Evolutionary conservation across 1,284 basidiomycete genomes (phyloP), one percentile per base, ranked within the genome.

Genomic region (Coniferiporia weirii): DNA sequence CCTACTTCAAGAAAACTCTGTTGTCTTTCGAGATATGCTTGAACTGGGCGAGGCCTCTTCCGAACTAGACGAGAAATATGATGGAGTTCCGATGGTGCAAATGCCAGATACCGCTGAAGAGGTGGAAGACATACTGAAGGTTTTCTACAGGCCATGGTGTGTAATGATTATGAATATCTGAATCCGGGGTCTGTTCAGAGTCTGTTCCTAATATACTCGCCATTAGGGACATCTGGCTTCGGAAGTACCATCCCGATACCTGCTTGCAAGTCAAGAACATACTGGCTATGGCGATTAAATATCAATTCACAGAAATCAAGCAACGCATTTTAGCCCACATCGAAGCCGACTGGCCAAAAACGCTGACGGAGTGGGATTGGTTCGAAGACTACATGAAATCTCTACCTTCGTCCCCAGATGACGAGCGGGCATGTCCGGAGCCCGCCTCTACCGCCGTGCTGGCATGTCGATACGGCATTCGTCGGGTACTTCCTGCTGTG

Each of bases 321-420:
- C 34, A 61, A 35, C 46, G 56, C 9, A 53, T 61, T n/a, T 38
- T 61, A 13, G 20, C 36, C 12, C 47, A 58, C 36, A 36, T 61
- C 15, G 55, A 61, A 35, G 48, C 36, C 22, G 55, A 61, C 52
- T 61, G 60, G 60, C 60, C 60, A 10, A 17, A 34, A 12, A 53
- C 60, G 15, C 51, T 61, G 1, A 32, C 36, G 22, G 60, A 59
- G 9, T 61, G 60, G 60, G 49, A 57, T 45, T 20, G 34, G 8
- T 50, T 51, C 35, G 56, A 61, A 43, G n/a, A n/a, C n/a, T 43
- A 13, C 40, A 13, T 2, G 40, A 7, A 43, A n/a, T 13, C 40
- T 12, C 7, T n/a, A 43, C 10, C 40, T n/a, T n/a, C 7, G 40
- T 13, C 10, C n/a, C 5, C 3, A 2, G 12, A n/a, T n/a, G 10